phyloP scores from a whole-genome alignment of 1,139 yeast genomes.

The Protomyces gravidus region DNA sequence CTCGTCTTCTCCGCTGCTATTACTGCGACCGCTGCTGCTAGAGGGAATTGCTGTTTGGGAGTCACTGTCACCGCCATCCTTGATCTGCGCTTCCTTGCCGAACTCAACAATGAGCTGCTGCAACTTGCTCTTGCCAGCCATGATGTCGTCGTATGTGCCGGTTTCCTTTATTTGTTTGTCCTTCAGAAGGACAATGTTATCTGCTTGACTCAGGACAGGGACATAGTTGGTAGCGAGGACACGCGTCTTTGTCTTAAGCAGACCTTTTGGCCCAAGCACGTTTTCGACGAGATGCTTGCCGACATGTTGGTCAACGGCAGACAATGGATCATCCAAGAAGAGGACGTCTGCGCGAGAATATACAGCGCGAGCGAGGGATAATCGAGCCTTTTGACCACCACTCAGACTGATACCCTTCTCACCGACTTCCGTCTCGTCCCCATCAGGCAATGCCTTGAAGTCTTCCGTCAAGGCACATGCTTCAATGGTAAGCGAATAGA shows the following conservation, averaged over 20 bases:
- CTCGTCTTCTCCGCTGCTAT: conserved; percentile 29
- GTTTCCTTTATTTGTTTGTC: conserved; percentile 76
- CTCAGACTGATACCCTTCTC: conserved; percentile 95
- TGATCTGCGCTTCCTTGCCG: conserved; percentile 36
- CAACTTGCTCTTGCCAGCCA: conserved; percentile 50
- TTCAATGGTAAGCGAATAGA: conserved; percentile 69
- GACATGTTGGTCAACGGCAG: conserved; percentile 94
- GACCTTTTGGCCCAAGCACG: conserved; percentile 76
- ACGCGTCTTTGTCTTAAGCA: conserved; percentile 69
- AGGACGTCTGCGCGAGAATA: conserved; percentile 91
- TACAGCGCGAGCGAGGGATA: conserved; percentile 90
- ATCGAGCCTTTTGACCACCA: conserved; percentile 96
- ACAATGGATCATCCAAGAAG: conserved; percentile 83
- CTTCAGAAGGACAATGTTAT: conserved; percentile 64
- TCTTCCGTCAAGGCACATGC: conserved; percentile 90
- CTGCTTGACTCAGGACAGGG: conserved; percentile 75
- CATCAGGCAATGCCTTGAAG: conserved; percentile 72
- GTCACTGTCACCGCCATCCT: conserved; percentile 22
- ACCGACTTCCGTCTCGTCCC: conserved; percentile 88
- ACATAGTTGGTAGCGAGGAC: conserved; percentile 86
- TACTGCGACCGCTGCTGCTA: conserved; percentile 9
- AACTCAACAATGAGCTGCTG: conserved; percentile 64
- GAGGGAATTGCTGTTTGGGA: conserved; percentile 31
- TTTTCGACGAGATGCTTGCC: conserved; percentile 76
- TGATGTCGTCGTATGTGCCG: conserved; percentile 63